Evolutionary conservation across 257 asterid genomes (phyloP).

Genomic region (Ocimum tenuiflorum): DNA sequence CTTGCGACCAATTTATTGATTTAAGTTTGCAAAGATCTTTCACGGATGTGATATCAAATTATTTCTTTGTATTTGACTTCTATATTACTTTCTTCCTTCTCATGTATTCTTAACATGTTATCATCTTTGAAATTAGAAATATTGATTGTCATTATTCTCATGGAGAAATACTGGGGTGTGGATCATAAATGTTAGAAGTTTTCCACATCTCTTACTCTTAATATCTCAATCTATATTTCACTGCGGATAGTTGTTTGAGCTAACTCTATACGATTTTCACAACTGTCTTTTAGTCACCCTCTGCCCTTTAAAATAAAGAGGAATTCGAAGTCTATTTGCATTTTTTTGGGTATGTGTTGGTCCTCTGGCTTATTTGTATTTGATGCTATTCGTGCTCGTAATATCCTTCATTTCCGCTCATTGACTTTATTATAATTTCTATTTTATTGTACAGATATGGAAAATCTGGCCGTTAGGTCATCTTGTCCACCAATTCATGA

Average conservation of each 20-base stretch:
- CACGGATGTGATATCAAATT: background rate
- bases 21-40: constrained; percentile 11
- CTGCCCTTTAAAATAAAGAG: background rate
- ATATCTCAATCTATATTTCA: constrained; percentile 1
- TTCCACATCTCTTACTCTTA: background rate
- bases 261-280: background rate
- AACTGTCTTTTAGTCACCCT: background rate
- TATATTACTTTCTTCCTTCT: background rate
- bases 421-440: constrained; percentile 10
- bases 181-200: background rate
- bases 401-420: background rate
- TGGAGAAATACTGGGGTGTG: background rate
- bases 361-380: constrained; percentile 2
- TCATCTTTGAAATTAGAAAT: background rate
- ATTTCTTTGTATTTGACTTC: background rate
- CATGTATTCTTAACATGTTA: background rate
- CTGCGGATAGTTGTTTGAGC: constrained; percentile 7
- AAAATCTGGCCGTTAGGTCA: constrained; percentile 92
- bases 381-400: background rate
- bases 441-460: constrained; percentile 57
- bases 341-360: background rate
- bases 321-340: background rate
- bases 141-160: background rate
- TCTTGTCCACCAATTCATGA: constrained; percentile 85
- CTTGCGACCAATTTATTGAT: background rate